phyloP scores from a whole-genome alignment of 2,329 filamentous ascomycete species.

The Neonectria sp. region DNA sequence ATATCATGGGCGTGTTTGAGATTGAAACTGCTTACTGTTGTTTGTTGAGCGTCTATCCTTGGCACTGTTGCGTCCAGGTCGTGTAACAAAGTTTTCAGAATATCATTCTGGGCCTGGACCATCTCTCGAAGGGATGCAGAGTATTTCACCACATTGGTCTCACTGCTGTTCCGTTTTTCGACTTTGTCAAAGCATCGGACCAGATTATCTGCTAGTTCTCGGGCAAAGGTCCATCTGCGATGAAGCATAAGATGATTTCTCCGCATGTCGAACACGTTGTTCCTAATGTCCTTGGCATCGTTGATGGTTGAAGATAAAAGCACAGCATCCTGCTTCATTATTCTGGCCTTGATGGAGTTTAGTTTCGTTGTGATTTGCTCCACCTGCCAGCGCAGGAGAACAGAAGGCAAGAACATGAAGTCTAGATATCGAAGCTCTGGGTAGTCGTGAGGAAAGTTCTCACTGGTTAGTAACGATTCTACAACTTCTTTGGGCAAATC shows the following conservation, averaged over 20 bases:
- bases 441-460: slow-evolving; percentile 5
- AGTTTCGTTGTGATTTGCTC: slow-evolving; percentile 3
- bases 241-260: slow-evolving; percentile 3
- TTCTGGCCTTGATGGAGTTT: slow-evolving; percentile 1
- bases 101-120: background rate
- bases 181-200: slow-evolving; percentile 1
- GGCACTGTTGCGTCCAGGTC: slow-evolving; percentile 1
- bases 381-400: slow-evolving; percentile 10
- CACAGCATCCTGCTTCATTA: background rate
- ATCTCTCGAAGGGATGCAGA: background rate
- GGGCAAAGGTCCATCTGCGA: slow-evolving; percentile 8
- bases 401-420: slow-evolving; percentile 1
- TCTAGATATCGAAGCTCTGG: slow-evolving; percentile 6
- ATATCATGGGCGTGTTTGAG: background rate
- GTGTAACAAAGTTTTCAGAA: background rate
- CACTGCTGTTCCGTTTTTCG: background rate
- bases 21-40: background rate
- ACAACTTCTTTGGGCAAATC: background rate
- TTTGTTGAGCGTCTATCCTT: slow-evolving; percentile 7
- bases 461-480: background rate
- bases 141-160: background rate
- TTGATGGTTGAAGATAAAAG: slow-evolving; percentile 5
- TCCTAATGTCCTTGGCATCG: background rate
- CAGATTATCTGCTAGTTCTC: slow-evolving; percentile 2
- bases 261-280: background rate